Base-by-base conservation (phyloP, 2,329 filamentous ascomycete species). In the Talaromyces sp. region DNA sequence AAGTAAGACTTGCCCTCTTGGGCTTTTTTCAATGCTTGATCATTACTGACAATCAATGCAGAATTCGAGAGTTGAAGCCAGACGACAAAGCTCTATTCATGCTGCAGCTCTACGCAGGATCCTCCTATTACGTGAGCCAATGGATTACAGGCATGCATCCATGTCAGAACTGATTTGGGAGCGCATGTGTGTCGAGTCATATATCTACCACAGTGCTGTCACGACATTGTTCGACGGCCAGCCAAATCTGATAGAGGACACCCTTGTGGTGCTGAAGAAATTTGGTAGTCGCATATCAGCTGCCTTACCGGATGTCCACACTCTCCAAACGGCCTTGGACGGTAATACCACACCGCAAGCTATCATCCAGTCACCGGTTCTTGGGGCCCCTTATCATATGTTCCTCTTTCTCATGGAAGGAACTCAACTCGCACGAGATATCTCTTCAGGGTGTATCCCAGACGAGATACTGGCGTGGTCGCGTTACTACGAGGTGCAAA, bases 111-210 rank as follows among this genome's bases (percentile, higher is more conserved):
- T 65, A 13, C 57, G 63, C 39, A 33, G 24, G 22, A 65, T 65
- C 11, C 58, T 65, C 4, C 57, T 65, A 7, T 31, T 65, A 27
- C 63, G 63, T 2, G n/a, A 61, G 24, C 63, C 63, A 13, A 60
- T 65, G 57, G n/a, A 65, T 31, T n/a, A n/a, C 39, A 43, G 13
- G 7, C 47, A 27, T 27, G 16, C 39, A 9, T 60, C 63, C 6
- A 57, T 49, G 7, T 60, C 63, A 39, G 57, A 61, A 49, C 39
- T 65, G 4, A 37, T 61, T 33, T 65, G 63, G 63, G 63, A 65
- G 43, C 57, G 63, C n/a, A 65, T 61, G 63, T 65, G 63, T 56
- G 63, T 65, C 3, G 63, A 65, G 35, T 60, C 63, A 13, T 65
- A 65, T 41, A 65, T 65, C 13, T 65, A 65, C 37, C 63, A 65